Percentiles rank a stretch among this genome's conserved stretches.
These are phyloP conservation scores for Camellia oleifera DNA, from an alignment of 179 eudicot genomes.

Conservation along the genomic window DNA sequence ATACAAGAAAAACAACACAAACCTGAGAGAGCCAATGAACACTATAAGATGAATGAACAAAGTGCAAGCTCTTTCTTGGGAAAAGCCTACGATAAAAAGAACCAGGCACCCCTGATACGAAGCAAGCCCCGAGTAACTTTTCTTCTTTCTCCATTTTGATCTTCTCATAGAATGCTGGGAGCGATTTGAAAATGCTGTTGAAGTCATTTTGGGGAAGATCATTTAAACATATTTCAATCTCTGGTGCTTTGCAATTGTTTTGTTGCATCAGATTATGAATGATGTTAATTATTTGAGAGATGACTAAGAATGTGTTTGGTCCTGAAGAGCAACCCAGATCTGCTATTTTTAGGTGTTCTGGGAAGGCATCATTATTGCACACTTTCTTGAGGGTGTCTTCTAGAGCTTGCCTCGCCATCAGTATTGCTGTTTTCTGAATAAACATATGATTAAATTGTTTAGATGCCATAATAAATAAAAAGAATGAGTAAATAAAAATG, in stretches of 20 bases:
- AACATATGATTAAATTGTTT: background rate
- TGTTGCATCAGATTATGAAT: slow-evolving; percentile 5
- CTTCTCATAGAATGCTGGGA: slow-evolving; percentile 17
- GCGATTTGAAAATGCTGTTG: slow-evolving; percentile 25
- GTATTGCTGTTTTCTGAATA: background rate
- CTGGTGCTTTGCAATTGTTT: background rate
- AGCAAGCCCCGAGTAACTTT: background rate
- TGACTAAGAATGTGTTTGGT: slow-evolving; percentile 19
- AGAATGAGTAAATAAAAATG: background rate
- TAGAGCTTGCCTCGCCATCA: background rate
- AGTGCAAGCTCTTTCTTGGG: slow-evolving; percentile 19
- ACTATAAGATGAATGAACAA: slow-evolving; percentile 21
- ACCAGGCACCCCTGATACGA: slow-evolving; percentile 15
- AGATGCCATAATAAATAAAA: background rate
- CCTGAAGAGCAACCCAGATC: slow-evolving; percentile 44
- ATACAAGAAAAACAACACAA: background rate
- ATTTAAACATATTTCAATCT: slow-evolving; percentile 28
- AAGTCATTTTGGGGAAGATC: slow-evolving; percentile 38
- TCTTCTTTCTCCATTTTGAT: slow-evolving; percentile 5
- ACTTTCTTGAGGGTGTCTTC: background rate
- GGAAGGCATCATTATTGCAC: background rate
- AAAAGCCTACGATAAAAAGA: slow-evolving; percentile 27
- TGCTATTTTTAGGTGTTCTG: slow-evolving; percentile 10
- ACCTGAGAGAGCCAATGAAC: slow-evolving; percentile 32
- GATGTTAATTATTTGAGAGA: slow-evolving; percentile 16